Evolutionary conservation across 2,329 filamentous ascomycete genomes (phyloP).

Genomic region (Leptographium lundbergii): DNA sequence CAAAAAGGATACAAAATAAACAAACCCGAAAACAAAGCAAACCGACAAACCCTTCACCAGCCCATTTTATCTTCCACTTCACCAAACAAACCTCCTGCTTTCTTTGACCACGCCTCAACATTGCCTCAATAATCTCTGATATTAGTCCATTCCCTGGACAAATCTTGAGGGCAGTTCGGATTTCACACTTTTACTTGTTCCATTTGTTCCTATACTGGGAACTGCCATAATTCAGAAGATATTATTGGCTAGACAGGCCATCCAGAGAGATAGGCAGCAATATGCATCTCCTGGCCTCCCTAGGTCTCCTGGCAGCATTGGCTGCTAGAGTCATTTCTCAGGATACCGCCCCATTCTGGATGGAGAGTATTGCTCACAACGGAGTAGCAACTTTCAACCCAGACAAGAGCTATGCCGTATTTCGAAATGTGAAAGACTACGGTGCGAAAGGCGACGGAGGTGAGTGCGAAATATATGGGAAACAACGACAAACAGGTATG

Average conservation of each 20-base stretch:
- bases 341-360: slow-evolving; percentile 21
- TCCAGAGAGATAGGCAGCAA: background rate
- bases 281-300: slow-evolving; percentile 2
- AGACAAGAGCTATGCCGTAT: slow-evolving; percentile 17
- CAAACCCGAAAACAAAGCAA: background rate
- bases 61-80: background rate
- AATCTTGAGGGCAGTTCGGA: background rate
- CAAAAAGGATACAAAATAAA: background rate
- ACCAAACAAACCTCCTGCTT: background rate
- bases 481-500: background rate
- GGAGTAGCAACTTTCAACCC: slow-evolving; percentile 33
- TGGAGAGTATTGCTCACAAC: slow-evolving; percentile 32
- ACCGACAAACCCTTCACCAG: background rate
- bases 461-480: slow-evolving; percentile 4
- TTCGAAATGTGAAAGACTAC: slow-evolving; percentile 14
- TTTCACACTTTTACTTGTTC: background rate
- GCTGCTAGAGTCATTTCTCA: slow-evolving; percentile 4
- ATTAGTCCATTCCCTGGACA: background rate
- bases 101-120: background rate
- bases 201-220: background rate
- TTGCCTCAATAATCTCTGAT: background rate
- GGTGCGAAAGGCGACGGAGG: slow-evolving; percentile 62
- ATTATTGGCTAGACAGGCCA: background rate
- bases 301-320: background rate
- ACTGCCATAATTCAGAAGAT: background rate